Conservation (phyloP, 2,329 filamentous ascomycete species). For the Ophiostoma sp. region DNA sequence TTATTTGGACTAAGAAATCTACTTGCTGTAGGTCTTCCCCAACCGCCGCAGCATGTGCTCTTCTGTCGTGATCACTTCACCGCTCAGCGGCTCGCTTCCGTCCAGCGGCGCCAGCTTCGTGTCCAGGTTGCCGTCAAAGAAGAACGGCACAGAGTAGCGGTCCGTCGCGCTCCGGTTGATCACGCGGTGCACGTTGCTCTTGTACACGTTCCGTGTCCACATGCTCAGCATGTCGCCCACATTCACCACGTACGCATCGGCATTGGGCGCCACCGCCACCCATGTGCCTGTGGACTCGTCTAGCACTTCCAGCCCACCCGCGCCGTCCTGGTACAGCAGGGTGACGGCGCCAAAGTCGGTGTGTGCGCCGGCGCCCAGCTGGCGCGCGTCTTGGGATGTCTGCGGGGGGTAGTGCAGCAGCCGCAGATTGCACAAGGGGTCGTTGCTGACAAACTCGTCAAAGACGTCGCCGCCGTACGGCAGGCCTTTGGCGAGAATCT, state of each 20-base stretch:
- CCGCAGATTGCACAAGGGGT: conserved; percentile 42
- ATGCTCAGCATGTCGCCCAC: conserved; percentile 45
- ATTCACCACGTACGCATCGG: conserved; percentile 37
- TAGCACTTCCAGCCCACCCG: conserved; percentile 49
- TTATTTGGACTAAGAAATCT: neutral
- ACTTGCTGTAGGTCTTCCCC: conserved; percentile 30
- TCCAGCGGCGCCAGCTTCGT: conserved; percentile 34
- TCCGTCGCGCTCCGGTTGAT: conserved; percentile 46
- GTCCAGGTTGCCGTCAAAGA: conserved; percentile 51
- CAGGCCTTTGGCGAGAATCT: conserved; percentile 40
- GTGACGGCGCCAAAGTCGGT: conserved; percentile 54
- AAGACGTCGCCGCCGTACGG: conserved; percentile 41
- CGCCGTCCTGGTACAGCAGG: conserved; percentile 48
- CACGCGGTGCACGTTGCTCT: conserved; percentile 51
- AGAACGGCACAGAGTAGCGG: conserved; percentile 54
- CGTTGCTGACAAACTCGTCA: conserved; percentile 38
- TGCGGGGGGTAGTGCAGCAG: conserved; percentile 46
- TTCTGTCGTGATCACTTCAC: conserved; percentile 32
- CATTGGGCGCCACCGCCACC: conserved; percentile 41
- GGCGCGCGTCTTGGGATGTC: conserved; percentile 32
- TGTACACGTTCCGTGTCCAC: conserved; percentile 50
- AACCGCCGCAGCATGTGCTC: conserved; percentile 35
- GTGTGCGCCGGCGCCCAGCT: conserved; percentile 43
- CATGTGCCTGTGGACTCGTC: conserved; percentile 41
- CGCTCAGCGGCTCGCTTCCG: conserved; percentile 29